Percentiles rank a stretch among this genome's conserved stretches.
These are phyloP conservation scores for Syzygium aqueum DNA, from an alignment of 345 rosid genomes.

Conservation along the genomic window DNA sequence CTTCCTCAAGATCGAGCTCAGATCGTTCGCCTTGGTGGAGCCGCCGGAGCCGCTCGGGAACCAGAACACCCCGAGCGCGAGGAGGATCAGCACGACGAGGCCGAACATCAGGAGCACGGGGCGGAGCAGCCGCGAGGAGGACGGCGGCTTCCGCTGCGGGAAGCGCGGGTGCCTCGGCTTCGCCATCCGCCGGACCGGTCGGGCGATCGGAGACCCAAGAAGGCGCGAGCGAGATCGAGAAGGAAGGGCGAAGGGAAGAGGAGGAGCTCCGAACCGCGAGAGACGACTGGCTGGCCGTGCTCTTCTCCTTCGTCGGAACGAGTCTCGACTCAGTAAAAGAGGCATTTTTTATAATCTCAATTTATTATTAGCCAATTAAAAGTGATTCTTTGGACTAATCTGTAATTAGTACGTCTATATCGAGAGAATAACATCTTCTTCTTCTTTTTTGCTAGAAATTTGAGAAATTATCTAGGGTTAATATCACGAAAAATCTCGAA, in stretches of 20 bases:
- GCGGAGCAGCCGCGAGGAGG: constrained; percentile 46
- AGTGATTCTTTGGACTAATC: too few species aligned
- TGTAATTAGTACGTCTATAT: too few species aligned
- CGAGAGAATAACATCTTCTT: too few species aligned
- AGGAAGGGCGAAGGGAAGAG: background rate
- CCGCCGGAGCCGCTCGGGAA: constrained; percentile 45
- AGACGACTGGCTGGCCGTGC: background rate
- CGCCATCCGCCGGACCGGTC: constrained; percentile 25
- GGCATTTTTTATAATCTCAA: too few species aligned
- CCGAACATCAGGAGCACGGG: constrained; percentile 48
- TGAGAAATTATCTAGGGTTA: too few species aligned
- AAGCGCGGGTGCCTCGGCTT: constrained; percentile 51
- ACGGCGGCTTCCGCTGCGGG: constrained; percentile 47
- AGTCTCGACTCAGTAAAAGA: too few species aligned
- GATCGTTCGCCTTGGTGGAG: constrained; percentile 59
- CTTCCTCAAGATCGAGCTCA: constrained; percentile 41
- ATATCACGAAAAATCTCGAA: too few species aligned
- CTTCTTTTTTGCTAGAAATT: too few species aligned
- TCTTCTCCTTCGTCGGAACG: background rate
- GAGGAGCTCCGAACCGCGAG: background rate
- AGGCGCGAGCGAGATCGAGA: background rate
- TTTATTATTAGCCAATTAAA: too few species aligned
- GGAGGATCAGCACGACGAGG: constrained; percentile 57
- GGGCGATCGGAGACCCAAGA: background rate
- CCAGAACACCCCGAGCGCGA: constrained; percentile 61